Base-by-base conservation (phyloP, 257 asterid genomes). In the Primulina eburnea region DNA sequence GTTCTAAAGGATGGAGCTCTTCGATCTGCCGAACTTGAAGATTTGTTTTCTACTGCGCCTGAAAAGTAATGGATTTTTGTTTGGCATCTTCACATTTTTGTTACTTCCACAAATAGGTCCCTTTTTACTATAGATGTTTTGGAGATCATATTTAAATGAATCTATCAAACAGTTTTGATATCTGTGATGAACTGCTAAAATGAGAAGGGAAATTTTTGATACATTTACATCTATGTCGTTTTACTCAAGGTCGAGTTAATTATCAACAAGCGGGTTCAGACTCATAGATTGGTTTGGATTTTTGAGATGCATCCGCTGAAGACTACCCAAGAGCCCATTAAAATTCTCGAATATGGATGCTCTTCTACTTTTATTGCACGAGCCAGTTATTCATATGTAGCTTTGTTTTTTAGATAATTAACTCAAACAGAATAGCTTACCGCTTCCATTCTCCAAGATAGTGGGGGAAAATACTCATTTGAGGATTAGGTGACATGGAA, bases 21-120 rank as follows among this genome's bases (percentile, higher is more conserved):
- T 73, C 88, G 90, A 67, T 58, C 84, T 67, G 82, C 82, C 50
- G 99, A 94, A 82, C 84, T 94, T 68, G 99, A 94, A n/a, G 97
- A 94, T 79, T 78, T 94, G 76, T 94, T 91, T 79, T 94, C 97
- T 60, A 88, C 97, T 8, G 95, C 98, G 14, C 98, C 99, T 20
- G 99, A 94, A 71, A 92, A 87, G 99, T 94, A 93, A 83, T 83
- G 33, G 60, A 50, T n/a, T 70, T 53, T 75, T 64, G 71, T 71
- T 61, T 67, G 33, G 38, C 67, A 40, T 71, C 57, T 64, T 47
- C 55, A 26, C 43, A 26, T 7, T 58, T 60, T 67, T 61, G 60
- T 73, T 29, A 53, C 69, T 53, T 53, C 68, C 55, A 55, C 26
- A 24, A 64, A 62, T 67, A 33, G 62, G 59, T 69, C 9, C 60